Percentiles rank a stretch among this genome's conserved stretches.
Conservation (phyloP, 257 asterid species). For the Nicotiana tomentosiformis region DNA sequence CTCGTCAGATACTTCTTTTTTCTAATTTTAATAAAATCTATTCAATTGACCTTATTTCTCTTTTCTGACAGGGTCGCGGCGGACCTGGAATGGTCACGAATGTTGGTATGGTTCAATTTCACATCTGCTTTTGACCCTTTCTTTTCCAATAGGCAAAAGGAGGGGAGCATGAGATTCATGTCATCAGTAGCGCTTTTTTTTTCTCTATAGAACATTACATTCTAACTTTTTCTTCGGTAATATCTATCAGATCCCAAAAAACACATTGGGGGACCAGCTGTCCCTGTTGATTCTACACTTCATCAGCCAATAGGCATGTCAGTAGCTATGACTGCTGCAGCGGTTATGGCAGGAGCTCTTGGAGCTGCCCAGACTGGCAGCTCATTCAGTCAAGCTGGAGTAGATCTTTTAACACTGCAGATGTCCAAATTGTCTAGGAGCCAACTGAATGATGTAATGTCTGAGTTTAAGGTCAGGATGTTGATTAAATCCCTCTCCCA, state of each 20-base stretch:
- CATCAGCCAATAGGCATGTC: constrained; percentile 81
- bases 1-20: neutral
- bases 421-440: constrained; percentile 78
- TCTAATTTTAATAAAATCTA: neutral
- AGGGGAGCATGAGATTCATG: neutral
- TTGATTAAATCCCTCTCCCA: constrained; percentile 9
- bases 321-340: constrained; percentile 74
- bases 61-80: constrained; percentile 77
- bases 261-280: constrained; percentile 59
- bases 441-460: constrained; percentile 65
- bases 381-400: constrained; percentile 43
- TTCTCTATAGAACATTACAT: neutral
- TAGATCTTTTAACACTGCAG: constrained; percentile 75
- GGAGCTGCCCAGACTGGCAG: constrained; percentile 62
- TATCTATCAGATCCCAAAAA: constrained; percentile 47
- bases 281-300: constrained; percentile 41
- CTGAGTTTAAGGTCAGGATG: constrained; percentile 66
- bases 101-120: constrained; percentile 45
- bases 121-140: neutral
- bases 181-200: neutral
- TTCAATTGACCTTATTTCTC: neutral
- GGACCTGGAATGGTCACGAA: constrained; percentile 69
- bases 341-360: constrained; percentile 83
- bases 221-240: neutral
- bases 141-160: neutral